These are phyloP conservation scores for Oehlia diaphana DNA, from an alignment of 192 early-diverging fungal species.

Conservation along the genomic window DNA sequence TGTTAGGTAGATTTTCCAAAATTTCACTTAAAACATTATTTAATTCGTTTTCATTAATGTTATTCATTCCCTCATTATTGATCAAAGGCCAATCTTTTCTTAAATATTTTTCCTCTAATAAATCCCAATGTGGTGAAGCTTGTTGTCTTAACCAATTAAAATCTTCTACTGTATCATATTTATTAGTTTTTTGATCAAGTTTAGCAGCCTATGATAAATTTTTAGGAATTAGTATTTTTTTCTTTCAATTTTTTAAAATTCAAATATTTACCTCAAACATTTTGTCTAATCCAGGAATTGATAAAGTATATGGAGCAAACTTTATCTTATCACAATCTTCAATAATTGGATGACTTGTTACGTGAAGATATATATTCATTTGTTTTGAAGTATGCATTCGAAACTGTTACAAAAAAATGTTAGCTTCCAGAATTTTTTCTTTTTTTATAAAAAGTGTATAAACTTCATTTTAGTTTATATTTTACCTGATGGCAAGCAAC, in stretches of 20 bases:
- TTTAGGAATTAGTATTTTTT: background rate
- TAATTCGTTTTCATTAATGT: background rate
- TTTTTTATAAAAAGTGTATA: slow-evolving; percentile 8
- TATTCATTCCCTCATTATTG: background rate
- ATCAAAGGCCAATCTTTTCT: slow-evolving; percentile 23
- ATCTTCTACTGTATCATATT: slow-evolving; percentile 74
- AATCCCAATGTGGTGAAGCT: slow-evolving; percentile 76
- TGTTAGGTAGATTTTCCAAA: background rate
- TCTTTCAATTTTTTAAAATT: background rate
- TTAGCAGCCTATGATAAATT: slow-evolving; percentile 27
- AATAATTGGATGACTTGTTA: slow-evolving; percentile 82
- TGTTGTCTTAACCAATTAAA: slow-evolving; percentile 88
- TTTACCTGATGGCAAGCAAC: slow-evolving; percentile 77
- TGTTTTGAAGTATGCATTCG: slow-evolving; percentile 74
- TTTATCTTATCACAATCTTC: slow-evolving; percentile 71
- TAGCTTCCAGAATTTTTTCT: background rate
- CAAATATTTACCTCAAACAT: slow-evolving; percentile 32
- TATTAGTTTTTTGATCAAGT: slow-evolving; percentile 42
- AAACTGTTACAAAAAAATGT: slow-evolving; percentile 41
- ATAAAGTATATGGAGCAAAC: slow-evolving; percentile 66
- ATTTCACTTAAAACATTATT: background rate
- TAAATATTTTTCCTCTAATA: slow-evolving; percentile 33
- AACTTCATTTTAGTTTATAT: background rate
- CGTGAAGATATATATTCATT: slow-evolving; percentile 68
- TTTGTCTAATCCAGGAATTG: slow-evolving; percentile 32